Percentiles rank a stretch among this genome's conserved stretches.
phyloP scores from a whole-genome alignment of 139 green algal species.

The Chara braunii region DNA sequence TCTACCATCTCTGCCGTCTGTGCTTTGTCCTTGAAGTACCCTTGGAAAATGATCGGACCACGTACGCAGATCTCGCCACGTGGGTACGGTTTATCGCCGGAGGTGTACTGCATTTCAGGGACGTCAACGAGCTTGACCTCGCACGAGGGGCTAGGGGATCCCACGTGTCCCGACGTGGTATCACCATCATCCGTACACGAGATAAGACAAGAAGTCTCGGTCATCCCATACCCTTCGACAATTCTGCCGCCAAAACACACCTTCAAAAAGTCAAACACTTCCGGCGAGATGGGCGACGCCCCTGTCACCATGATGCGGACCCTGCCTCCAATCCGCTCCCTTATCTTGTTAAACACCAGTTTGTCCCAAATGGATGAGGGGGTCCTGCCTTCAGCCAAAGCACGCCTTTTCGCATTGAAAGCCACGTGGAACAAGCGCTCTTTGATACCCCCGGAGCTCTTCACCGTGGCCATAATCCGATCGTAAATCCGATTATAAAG shows the following conservation, averaged over 20 bases:
- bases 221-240: constrained; percentile 58
- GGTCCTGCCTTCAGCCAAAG: constrained; percentile 48
- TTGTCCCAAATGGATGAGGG: constrained; percentile 72
- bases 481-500: constrained; percentile 98
- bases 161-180: constrained; percentile 39
- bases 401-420: constrained; percentile 37
- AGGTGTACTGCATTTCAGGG: constrained; percentile 48
- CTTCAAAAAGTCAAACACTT: constrained; percentile 88
- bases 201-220: constrained; percentile 81
- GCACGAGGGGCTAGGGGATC: constrained; percentile 40
- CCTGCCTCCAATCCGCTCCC: constrained; percentile 43
- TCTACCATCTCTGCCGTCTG: constrained; percentile 49
- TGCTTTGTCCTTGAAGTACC: constrained; percentile 47
- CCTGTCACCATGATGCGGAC: constrained; percentile 60
- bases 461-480: constrained; percentile 39
- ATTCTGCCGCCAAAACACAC: constrained; percentile 62
- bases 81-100: constrained; percentile 40
- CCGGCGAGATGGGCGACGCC: constrained; percentile 76
- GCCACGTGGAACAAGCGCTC: constrained; percentile 42
- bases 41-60: constrained; percentile 45
- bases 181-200: constrained; percentile 34
- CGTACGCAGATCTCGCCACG: constrained; percentile 54
- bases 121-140: constrained; percentile 51
- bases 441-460: constrained; percentile 16
- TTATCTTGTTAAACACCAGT: constrained; percentile 92